Evolutionary conservation across 164 flowering plant species (phyloP), one percentile per base, ranked within the genome.

Genomic region (Dillenia turbinata): DNA sequence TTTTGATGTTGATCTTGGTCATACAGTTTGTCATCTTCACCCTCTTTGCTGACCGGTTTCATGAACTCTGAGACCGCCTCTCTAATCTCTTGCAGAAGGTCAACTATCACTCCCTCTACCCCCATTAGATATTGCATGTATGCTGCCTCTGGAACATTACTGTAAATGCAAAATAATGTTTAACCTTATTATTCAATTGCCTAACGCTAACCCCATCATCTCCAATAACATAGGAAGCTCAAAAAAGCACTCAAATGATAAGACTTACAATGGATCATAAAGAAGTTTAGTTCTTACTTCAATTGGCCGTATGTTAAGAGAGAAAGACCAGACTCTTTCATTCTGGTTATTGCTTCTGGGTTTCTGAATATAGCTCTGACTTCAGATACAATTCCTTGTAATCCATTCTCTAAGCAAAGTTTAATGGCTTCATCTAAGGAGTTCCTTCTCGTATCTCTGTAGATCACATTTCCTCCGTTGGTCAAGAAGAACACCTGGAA

Each of bases 71-170:
- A 65, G 10, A 91, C 88, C 2, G 92, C 82, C 54, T 76, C 79
- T 6, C 90, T 71, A 8, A 94, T 86, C 71, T 94, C 96, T 68
- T 76, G 56, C 49, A 94, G 89, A 55, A 83, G 61, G 76, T 94
- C 96, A 0, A 91, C 96, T 33, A 94, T 94, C 73, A 91, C 99
- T 9, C 99, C 99, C 0, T 89, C 94, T 0, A 94, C 72, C 1
- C 97, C 97, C 96, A 94, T 91, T 66, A 91, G 56, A 62, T 89
- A 76, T 64, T 94, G 99, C 94, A 88, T 78, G 81, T 91, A 86
- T 10, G 91, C 99, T 0, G 94, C 95, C 66, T 94, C 99, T 0
- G 86, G 54, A 50, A 94, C 96, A 61, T 94, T 94, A 72, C 96
- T 89, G 87, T 8, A 54, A 69, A 19, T 51, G 4, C 46, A 10